A percentile compares a stretch with the other conserved stretches of the same genome.
Evolutionary conservation across 345 rosid species (phyloP).

Genomic region (Syzygium aromaticum): DNA sequence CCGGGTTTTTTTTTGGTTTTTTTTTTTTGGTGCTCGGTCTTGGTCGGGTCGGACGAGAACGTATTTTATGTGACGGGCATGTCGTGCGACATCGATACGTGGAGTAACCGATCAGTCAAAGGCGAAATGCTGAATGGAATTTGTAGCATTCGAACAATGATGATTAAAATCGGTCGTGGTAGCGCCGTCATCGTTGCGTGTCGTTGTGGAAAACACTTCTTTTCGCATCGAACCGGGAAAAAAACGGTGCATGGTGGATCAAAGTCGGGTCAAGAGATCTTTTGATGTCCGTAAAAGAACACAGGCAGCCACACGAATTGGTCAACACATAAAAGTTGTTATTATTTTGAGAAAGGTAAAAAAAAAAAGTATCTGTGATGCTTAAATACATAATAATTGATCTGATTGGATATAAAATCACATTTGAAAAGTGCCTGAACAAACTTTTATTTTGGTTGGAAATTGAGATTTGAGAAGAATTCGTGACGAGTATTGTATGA

Average conservation of each 20-base stretch:
- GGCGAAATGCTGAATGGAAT: not conserved
- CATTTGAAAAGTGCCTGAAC: not conserved
- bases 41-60: not conserved
- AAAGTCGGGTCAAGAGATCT: not conserved
- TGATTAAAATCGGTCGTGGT: not conserved
- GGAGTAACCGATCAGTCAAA: not conserved
- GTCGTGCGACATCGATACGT: not conserved
- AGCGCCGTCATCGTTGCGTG: fast-evolving
- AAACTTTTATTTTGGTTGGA: not conserved
- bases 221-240: fast-evolving
- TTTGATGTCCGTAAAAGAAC: not conserved
- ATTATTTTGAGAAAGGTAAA: not conserved
- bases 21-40: not conserved
- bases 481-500: not conserved
- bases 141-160: not conserved
- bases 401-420: not conserved
- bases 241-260: fast-evolving
- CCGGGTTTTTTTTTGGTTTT: no score
- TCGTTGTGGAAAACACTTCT: not conserved
- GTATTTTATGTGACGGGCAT: not conserved
- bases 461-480: not conserved
- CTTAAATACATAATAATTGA: not conserved
- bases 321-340: not conserved
- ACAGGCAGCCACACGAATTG: not conserved
- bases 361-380: not conserved